Conservation (phyloP, 495 filamentous ascomycete species). For the Aspergillus funiculosus region DNA sequence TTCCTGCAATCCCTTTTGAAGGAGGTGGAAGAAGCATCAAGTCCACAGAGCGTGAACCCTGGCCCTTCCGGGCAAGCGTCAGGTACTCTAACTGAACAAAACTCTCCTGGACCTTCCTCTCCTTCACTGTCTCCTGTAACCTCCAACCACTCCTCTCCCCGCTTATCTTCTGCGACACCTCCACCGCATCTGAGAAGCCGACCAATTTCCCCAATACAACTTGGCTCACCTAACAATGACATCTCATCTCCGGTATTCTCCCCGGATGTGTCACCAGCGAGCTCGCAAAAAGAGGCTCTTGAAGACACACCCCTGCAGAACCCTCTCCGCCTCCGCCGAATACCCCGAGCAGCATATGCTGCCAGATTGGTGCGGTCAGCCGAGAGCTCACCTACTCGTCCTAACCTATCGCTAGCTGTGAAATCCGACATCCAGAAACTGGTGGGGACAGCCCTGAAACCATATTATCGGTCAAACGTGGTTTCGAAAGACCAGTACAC, state of each 20-base stretch:
- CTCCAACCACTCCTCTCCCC: conserved; percentile 62
- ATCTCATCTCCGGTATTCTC: conserved; percentile 58
- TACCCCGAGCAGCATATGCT: conserved; percentile 31
- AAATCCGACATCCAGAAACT: conserved; percentile 79
- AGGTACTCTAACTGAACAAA: conserved; percentile 40
- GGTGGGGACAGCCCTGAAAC: conserved; percentile 69
- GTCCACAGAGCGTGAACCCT: conserved; percentile 47
- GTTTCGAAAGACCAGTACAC: conserved; percentile 81
- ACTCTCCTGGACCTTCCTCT: conserved; percentile 57
- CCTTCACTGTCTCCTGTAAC: conserved; percentile 66
- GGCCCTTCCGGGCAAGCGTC: conserved; percentile 41
- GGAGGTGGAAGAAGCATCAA: conserved; percentile 71
- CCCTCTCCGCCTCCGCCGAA: conserved; percentile 21
- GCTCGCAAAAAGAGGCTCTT: conserved; percentile 17
- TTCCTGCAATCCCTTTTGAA: conserved; percentile 80
- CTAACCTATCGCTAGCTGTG: conserved; percentile 57
- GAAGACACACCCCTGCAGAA: conserved; percentile 16
- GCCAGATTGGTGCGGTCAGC: conserved; percentile 37
- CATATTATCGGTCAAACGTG: conserved; percentile 61
- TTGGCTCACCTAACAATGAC: conserved; percentile 59
- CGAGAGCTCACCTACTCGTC: conserved; percentile 51
- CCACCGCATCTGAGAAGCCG: conserved; percentile 58
- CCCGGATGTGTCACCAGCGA: conserved; percentile 38
- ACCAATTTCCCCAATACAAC: conserved; percentile 60
- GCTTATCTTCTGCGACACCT: conserved; percentile 65